Base-by-base conservation (phyloP, 345 rosid genomes). In the Populus euphratica region DNA sequence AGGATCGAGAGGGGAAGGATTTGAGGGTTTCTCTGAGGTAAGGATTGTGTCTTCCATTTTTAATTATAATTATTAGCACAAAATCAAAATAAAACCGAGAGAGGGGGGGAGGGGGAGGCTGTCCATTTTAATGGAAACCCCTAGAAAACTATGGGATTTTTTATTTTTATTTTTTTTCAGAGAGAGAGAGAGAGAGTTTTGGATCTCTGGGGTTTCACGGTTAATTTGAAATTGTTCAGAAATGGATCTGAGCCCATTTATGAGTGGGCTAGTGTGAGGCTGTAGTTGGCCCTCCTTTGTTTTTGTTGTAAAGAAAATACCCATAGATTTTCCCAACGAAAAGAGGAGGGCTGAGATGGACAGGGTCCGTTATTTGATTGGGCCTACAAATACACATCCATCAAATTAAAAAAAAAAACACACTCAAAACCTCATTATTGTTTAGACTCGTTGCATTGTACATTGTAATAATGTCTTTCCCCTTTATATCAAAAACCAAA, bases 1-100 rank as follows among this genome's bases (percentile, higher is more conserved):
- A 70, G 89, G 91, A 84, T 90, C 76, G 67, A 92, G 81, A 1
- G 86, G 81, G 12, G 97, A 90, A 31, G 91, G 17, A 65, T 18
- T 61, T 14, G 74, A 69, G 23, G 71, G 29, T 61, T 63, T 62
- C 23, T 74, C 70, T 21, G 75, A 74, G 66, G 63, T 69, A 9
- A 36, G 35, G 10, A 61, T 14, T 18, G 75, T 36, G 31, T 61
- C 59, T 17, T 29, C 68, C 69, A 62, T 74, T 49, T 25, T 74
- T 27, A 47, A 69, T 43, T 74, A 41, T 69, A 38, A 5, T 16
- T 69, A 39, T 14, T 12, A 47, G 20, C 39, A 65, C 16, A 25
- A 17, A 6, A 44, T 31, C 35, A 43, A 69, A 69, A n/a, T 33
- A 1, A 69, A 49, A 41, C 6, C 5, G 21, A 41, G 17, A 17